Base-by-base conservation (phyloP, 257 asterid genomes). In the Primulina huaijiensis region DNA sequence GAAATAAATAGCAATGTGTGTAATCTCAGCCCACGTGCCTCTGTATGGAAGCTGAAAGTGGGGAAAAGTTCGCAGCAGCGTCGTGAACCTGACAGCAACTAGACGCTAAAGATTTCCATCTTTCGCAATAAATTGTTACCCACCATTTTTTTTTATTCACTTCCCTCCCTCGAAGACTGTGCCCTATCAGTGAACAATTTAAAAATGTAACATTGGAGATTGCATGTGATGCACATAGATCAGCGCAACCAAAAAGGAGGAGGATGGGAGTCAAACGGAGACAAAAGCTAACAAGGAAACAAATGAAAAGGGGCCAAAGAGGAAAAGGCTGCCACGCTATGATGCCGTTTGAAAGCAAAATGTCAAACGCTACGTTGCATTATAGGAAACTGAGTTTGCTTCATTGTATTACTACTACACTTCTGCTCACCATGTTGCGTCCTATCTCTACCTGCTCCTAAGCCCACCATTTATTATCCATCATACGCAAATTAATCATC, bases 341-440 rank as follows among this genome's bases (percentile, higher is more conserved):
- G 88, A 88, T 87, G 86, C 92, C 77, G 86, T 82, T 82, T 83
- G 97, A 86, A 85, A 90, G 95, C 92, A 90, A 90, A 88, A 88
- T 88, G 97, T 90, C 95, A 88, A 88, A 88, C 80, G 67, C 95
- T 85, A 90, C 73, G 76, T 83, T 84, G 86, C 82, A 57, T 78
- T 78, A 71, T 81, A 46, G 85, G 89, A 81, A 77, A 76, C 74
- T 53, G 86, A 75, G 76, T 60, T 75, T 78, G 67, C 69, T 65
- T 79, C 56, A 25, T 64, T 62, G 34, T 35, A 5, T 43, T 52
- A 35, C 17, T 74, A 40, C 76, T 78, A 67, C 55, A 73, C 69
- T 38, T 70, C 58, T 67, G 75, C 40, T 38, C 72, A 43, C 14
- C 69, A 65, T 61, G 75, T 73, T 83, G 67, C 72, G 77, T 70